Evolutionary conservation across 139 green algal species (phyloP).

Genomic region (Yamagishiella unicocca): DNA sequence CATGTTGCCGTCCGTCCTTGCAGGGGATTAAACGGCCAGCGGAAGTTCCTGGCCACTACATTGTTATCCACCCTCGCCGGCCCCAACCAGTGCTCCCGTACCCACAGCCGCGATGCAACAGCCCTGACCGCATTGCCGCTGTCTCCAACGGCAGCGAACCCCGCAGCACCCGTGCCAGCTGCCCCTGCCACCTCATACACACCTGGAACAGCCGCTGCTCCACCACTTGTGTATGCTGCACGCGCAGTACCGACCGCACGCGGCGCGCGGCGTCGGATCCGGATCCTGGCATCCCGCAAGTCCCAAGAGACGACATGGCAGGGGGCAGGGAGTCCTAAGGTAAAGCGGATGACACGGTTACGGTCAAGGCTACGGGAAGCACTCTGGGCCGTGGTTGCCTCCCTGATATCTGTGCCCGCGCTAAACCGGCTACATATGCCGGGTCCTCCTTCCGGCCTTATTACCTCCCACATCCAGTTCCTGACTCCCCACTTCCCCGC

Average conservation of each 20-base stretch:
- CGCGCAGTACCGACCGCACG: not conserved
- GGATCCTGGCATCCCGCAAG: not conserved
- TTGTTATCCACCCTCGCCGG: too few species aligned
- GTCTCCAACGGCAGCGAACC: not conserved
- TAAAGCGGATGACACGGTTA: not conserved
- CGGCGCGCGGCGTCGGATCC: not conserved
- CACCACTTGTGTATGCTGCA: not conserved
- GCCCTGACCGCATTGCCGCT: not conserved
- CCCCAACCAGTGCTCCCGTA: not conserved
- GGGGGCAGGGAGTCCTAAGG: not conserved
- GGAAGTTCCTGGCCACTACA: too few species aligned
- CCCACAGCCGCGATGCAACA: not conserved
- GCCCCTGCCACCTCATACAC: not conserved
- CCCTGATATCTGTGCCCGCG: not conserved
- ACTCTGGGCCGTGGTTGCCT: not conserved
- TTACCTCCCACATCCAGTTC: not conserved
- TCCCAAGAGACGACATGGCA: not conserved
- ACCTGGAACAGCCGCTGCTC: slow-evolving; percentile 28
- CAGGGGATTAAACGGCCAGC: too few species aligned
- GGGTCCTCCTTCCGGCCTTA: not conserved
- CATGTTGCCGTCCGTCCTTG: too few species aligned
- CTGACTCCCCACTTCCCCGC: not conserved
- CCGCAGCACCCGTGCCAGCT: not conserved
- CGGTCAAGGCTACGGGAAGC: not conserved
- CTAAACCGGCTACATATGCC: not conserved